Conservation (phyloP, 345 rosid species). For the Boechera stricta region DNA sequence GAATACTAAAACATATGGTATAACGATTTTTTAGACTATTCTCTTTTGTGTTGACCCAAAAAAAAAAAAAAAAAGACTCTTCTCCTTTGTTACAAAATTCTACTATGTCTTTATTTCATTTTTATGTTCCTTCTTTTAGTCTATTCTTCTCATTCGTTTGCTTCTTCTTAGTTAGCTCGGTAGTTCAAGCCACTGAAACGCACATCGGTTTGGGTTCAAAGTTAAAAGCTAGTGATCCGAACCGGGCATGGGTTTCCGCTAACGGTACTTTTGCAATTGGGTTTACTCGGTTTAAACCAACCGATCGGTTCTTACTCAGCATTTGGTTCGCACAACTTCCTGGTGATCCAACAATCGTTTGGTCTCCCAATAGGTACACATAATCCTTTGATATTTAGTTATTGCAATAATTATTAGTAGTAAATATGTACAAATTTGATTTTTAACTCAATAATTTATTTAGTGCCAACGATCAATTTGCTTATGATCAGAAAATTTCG, state of each 20-base stretch:
- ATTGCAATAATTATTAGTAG: background rate
- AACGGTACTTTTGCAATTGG: conserved; percentile 84
- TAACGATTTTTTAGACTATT: conserved; percentile 30
- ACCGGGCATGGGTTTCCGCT: conserved; percentile 65
- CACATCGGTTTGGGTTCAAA: conserved; percentile 66
- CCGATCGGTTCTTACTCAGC: conserved; percentile 54
- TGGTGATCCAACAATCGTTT: conserved; percentile 73
- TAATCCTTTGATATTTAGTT: background rate
- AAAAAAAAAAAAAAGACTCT: background rate
- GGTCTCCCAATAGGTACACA: conserved; percentile 82
- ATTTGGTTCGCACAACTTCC: conserved; percentile 85
- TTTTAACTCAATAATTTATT: background rate
- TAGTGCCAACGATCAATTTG: background rate
- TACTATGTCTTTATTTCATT: conserved; percentile 38
- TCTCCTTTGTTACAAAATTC: conserved; percentile 14
- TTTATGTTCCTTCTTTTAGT: conserved; percentile 16
- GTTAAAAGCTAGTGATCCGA: conserved; percentile 52
- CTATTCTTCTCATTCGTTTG: conserved; percentile 35
- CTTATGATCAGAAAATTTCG: background rate
- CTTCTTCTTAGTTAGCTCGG: conserved; percentile 28
- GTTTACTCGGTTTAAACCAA: conserved; percentile 51
- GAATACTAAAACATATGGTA: conserved; percentile 27
- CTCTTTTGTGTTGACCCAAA: background rate
- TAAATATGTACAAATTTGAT: background rate
- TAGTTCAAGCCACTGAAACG: conserved; percentile 43